These are phyloP conservation scores for Metschnikowia bowlesiae DNA, from an alignment of 805 yeast genomes.

Conservation along the genomic window DNA sequence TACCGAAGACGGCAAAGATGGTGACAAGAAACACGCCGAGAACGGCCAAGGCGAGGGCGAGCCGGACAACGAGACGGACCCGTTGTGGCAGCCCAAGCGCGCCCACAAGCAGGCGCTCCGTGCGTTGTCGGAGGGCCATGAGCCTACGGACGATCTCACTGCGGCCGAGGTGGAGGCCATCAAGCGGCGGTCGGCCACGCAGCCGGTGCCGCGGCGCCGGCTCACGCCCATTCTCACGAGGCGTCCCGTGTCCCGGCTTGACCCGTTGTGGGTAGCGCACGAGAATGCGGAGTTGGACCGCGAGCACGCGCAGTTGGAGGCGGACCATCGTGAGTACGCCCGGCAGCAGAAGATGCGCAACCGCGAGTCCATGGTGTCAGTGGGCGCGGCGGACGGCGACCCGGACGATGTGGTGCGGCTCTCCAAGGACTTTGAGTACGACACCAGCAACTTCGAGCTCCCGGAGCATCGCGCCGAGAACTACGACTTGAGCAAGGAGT, in stretches of 20 bases:
- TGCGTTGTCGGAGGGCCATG: constrained; percentile 32
- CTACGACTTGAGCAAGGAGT: constrained; percentile 39
- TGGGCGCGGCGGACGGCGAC: constrained; percentile 25
- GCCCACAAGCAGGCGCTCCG: constrained; percentile 26
- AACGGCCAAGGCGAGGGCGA: constrained; percentile 3
- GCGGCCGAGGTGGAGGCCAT: constrained; percentile 41
- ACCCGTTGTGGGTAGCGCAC: constrained; percentile 52
- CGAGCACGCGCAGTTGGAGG: constrained; percentile 41
- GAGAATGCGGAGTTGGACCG: constrained; percentile 43
- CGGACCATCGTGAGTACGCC: constrained; percentile 25
- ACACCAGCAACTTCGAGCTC: constrained; percentile 23
- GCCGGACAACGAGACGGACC: constrained; percentile 23
- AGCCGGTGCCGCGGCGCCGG: constrained; percentile 32
- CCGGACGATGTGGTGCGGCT: constrained; percentile 13
- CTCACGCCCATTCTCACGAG: constrained; percentile 41
- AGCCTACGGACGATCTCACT: constrained; percentile 34
- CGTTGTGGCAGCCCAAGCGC: constrained; percentile 35
- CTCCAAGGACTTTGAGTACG: constrained; percentile 16
- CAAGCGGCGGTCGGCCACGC: constrained; percentile 46
- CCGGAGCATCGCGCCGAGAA: constrained; percentile 36
- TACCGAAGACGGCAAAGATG: constrained; percentile 26
- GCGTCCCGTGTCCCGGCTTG: constrained; percentile 53
- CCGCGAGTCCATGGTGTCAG: constrained; percentile 35
- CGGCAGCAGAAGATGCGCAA: constrained; percentile 14
- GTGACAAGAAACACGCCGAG: background rate